phyloP scores from a whole-genome alignment of 345 rosid genomes.

The Gossypium anomalum region DNA sequence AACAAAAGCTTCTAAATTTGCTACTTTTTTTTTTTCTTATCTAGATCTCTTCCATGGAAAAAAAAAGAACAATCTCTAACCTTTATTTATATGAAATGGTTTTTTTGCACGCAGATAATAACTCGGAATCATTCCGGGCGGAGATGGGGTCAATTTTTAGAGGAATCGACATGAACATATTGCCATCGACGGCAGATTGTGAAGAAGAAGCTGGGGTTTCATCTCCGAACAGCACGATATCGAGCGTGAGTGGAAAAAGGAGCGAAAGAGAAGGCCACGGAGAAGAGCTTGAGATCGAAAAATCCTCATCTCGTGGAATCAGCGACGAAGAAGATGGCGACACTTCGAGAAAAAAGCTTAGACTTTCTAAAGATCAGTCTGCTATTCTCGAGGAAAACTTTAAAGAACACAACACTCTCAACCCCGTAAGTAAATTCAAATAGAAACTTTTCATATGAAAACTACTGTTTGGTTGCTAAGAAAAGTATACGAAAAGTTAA shows the following conservation, averaged over 20 bases:
- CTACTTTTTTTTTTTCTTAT: not conserved
- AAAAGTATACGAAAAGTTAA: not conserved
- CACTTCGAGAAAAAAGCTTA: slow-evolving; percentile 82
- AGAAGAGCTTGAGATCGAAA: slow-evolving; percentile 58
- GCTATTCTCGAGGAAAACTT: slow-evolving; percentile 92
- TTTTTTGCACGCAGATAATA: slow-evolving; percentile 63
- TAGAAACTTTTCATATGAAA: not conserved
- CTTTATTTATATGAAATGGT: not conserved
- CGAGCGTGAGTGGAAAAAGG: slow-evolving; percentile 86
- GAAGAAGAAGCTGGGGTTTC: slow-evolving; percentile 87
- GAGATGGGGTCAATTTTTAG: slow-evolving; percentile 54
- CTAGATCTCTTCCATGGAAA: no score
- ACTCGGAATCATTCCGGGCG: slow-evolving; percentile 40
- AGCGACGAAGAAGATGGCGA: slow-evolving; percentile 96
- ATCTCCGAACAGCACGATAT: slow-evolving; percentile 91
- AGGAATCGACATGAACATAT: slow-evolving; percentile 86
- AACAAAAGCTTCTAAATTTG: slow-evolving; percentile 2
- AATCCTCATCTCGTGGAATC: slow-evolving; percentile 66
- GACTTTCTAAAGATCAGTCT: slow-evolving; percentile 92
- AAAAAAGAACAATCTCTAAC: not conserved
- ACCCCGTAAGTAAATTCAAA: slow-evolving; percentile 55
- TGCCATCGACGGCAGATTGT: slow-evolving; percentile 62
- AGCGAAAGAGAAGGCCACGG: slow-evolving; percentile 76
- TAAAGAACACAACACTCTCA: slow-evolving; percentile 91
- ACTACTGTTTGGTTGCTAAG: slow-evolving; percentile 3